Conservation (phyloP, 306 rosid genomes). For the Quercus gilva region DNA sequence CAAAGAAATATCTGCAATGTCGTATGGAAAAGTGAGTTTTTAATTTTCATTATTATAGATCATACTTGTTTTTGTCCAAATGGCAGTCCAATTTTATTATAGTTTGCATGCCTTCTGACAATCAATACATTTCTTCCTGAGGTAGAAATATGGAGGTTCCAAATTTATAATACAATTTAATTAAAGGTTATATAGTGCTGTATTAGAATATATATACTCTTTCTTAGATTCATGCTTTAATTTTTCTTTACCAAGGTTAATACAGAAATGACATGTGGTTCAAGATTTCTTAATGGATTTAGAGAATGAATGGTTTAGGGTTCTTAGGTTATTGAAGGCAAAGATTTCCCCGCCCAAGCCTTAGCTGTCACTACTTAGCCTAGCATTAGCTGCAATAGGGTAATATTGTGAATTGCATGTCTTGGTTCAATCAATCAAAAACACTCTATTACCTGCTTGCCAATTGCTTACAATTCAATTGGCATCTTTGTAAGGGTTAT, state of each 20-base stretch:
- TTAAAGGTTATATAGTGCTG: too few species aligned
- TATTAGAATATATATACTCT: not conserved
- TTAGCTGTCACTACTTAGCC: too few species aligned
- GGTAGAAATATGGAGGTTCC: not conserved
- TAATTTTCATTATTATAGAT: constrained; percentile 1
- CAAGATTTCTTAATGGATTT: not conserved
- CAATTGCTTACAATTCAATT: too few species aligned
- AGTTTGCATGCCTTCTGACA: not conserved
- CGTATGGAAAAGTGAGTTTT: constrained; percentile 87
- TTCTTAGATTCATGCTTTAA: too few species aligned
- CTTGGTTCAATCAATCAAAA: too few species aligned
- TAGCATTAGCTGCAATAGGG: too few species aligned
- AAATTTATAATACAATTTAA: not conserved
- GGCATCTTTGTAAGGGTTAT: too few species aligned
- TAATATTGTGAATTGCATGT: too few species aligned
- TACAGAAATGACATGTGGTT: not conserved
- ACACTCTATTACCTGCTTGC: too few species aligned
- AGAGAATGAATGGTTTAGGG: too few species aligned
- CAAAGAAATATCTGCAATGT: constrained; percentile 77
- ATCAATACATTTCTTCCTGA: not conserved
- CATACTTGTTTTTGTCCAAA: not conserved
- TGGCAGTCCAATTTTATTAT: not conserved
- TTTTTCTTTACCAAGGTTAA: not conserved
- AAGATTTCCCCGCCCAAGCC: too few species aligned
- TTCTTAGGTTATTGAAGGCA: too few species aligned